Percentiles rank a stretch among this genome's conserved stretches.
These are phyloP conservation scores for Firmiana major DNA, from an alignment of 345 rosid genomes.

Conservation along the genomic window DNA sequence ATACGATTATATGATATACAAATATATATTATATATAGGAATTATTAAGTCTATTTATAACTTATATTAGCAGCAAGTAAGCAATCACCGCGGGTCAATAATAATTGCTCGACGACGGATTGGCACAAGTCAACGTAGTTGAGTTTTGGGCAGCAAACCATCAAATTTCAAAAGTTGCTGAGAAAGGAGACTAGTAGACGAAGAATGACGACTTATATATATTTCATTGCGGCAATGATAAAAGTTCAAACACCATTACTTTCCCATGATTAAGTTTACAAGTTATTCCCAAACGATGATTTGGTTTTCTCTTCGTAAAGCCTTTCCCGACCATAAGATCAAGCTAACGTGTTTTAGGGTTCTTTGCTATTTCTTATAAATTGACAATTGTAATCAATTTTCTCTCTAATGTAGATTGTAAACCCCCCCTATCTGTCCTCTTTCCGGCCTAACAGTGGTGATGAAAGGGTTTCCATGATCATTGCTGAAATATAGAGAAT, in stretches of 20 bases:
- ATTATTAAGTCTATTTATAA: no score
- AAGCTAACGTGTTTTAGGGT: background rate
- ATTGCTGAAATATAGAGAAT: background rate
- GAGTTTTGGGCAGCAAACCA: slow-evolving; percentile 15
- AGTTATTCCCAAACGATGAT: background rate
- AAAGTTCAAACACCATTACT: background rate
- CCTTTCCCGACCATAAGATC: background rate
- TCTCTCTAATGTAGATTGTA: background rate
- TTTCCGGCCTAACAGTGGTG: background rate
- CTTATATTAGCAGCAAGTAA: no score
- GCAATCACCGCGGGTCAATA: background rate
- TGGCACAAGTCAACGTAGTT: slow-evolving; percentile 18
- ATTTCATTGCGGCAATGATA: background rate
- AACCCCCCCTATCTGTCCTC: background rate
- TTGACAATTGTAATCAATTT: background rate
- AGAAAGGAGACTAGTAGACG: background rate
- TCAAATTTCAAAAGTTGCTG: slow-evolving; percentile 7
- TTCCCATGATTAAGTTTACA: background rate
- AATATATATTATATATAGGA: no score
- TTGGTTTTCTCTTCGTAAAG: background rate
- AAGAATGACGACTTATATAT: background rate
- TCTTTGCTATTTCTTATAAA: background rate
- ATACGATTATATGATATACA: no score
- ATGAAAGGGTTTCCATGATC: background rate
- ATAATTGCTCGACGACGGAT: slow-evolving; percentile 6